Conservation (phyloP, 768 basidiomycete genomes). For the Xerocomellus chrysenteron region DNA sequence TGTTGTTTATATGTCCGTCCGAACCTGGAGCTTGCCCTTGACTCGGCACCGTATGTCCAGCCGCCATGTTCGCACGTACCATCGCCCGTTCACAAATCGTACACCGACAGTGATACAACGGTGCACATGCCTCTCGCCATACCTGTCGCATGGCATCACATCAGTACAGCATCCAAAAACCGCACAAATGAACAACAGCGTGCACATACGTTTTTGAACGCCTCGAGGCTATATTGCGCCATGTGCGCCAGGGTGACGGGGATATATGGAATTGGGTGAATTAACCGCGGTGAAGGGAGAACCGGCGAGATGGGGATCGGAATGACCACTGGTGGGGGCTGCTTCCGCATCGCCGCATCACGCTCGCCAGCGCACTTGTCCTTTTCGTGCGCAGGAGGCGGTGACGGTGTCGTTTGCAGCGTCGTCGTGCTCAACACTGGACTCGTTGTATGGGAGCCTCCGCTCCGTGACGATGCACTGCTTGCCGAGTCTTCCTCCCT, state of each 20-base stretch:
- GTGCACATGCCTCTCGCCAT: conserved; percentile 74
- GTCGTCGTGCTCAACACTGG: conserved; percentile 75
- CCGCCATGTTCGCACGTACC: conserved; percentile 46
- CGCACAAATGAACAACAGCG: background rate
- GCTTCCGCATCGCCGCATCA: conserved; percentile 21
- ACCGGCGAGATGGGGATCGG: conserved; percentile 55
- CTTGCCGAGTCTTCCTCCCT: conserved; percentile 51
- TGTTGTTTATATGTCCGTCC: background rate
- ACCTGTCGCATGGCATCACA: conserved; percentile 38
- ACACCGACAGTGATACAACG: conserved; percentile 70
- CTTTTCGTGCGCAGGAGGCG: conserved; percentile 50
- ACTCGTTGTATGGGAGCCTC: conserved; percentile 61
- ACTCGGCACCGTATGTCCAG: conserved; percentile 36
- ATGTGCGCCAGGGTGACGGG: conserved; percentile 55
- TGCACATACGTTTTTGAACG: conserved; percentile 52
- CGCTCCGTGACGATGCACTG: conserved; percentile 46
- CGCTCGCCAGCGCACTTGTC: conserved; percentile 34
- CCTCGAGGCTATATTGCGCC: conserved; percentile 57
- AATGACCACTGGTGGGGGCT: conserved; percentile 30
- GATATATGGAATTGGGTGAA: conserved; percentile 69
- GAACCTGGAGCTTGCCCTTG: conserved; percentile 20
- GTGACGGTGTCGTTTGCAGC: conserved; percentile 75
- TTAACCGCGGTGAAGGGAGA: conserved; percentile 55
- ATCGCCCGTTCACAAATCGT: conserved; percentile 72
- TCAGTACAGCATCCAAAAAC: conserved; percentile 2